phyloP scores from a whole-genome alignment of 1,284 basidiomycete genomes.

The Boletus sp. region DNA sequence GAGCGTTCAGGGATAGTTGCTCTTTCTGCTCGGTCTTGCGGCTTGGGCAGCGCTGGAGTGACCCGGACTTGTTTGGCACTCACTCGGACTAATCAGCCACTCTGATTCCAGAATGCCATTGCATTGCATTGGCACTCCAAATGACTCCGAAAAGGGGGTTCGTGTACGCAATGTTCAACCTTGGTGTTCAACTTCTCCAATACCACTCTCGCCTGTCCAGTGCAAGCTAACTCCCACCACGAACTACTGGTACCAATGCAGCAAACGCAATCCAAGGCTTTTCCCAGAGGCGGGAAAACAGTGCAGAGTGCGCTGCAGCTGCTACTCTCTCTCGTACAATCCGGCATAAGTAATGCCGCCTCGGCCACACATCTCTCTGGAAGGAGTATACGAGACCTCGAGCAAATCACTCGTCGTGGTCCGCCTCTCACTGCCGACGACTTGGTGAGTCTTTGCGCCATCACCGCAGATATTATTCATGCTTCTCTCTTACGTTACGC shows the following conservation, averaged over 20 bases:
- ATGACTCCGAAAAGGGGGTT: background rate
- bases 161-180: background rate
- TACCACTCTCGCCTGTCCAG: background rate
- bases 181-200: slow-evolving; percentile 2
- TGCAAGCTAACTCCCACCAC: background rate
- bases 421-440: slow-evolving; percentile 18
- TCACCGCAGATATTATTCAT: background rate
- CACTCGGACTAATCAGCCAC: background rate
- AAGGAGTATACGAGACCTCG: slow-evolving; percentile 16
- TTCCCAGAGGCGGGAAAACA: background rate
- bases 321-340: slow-evolving; percentile 17
- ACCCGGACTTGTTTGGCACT: background rate
- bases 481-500: background rate
- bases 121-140: background rate
- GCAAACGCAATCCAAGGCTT: background rate
- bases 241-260: slow-evolving; percentile 5
- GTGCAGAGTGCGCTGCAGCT: slow-evolving; percentile 12
- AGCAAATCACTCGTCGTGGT: slow-evolving; percentile 25
- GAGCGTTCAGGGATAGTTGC: background rate
- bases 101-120: slow-evolving; percentile 5
- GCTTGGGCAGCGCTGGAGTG: background rate
- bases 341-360: background rate
- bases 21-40: background rate
- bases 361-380: background rate
- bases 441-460: slow-evolving; percentile 16